A percentile compares a stretch with the other conserved stretches of the same genome.
These are phyloP conservation scores for Venturiaceae sp. DNA, from an alignment of 2,329 filamentous ascomycete genomes.

Conservation along the genomic window DNA sequence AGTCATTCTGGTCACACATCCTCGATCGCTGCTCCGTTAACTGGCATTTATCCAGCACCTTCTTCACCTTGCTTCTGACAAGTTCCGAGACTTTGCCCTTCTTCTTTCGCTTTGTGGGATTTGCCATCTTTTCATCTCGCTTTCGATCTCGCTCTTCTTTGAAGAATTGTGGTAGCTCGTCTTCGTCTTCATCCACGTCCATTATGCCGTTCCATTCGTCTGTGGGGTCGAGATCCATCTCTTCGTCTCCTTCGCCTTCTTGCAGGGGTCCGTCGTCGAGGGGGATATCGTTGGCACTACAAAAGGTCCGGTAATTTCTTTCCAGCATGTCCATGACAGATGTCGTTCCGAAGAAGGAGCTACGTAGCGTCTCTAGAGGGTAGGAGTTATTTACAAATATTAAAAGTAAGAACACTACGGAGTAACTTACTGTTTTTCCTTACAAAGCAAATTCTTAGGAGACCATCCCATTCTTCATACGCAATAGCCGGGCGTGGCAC, in stretches of 20 bases:
- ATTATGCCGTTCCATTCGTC: slow-evolving; percentile 39
- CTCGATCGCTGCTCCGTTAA: slow-evolving; percentile 73
- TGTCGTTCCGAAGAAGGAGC: slow-evolving; percentile 69
- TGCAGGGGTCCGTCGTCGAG: slow-evolving; percentile 44
- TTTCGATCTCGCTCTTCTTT: slow-evolving; percentile 49
- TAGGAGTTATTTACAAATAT: too few species aligned
- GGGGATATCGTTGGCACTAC: slow-evolving; percentile 72
- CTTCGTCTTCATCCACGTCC: slow-evolving; percentile 42
- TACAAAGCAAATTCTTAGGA: slow-evolving; percentile 73
- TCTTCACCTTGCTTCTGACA: slow-evolving; percentile 78
- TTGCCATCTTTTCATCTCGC: slow-evolving; percentile 45
- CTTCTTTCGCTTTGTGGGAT: slow-evolving; percentile 52
- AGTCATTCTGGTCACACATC: slow-evolving; percentile 89
- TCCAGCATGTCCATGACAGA: slow-evolving; percentile 77
- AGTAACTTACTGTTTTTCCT: too few species aligned
- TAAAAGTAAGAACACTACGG: too few species aligned
- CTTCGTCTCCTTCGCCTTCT: slow-evolving; percentile 24
- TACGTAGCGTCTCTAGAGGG: slow-evolving; percentile 51
- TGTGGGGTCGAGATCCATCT: slow-evolving; percentile 38
- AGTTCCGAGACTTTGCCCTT: slow-evolving; percentile 73
- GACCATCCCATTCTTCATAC: slow-evolving; percentile 91
- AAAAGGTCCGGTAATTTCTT: slow-evolving; percentile 83
- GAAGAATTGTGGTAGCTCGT: slow-evolving; percentile 74
- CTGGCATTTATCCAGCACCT: slow-evolving; percentile 68
- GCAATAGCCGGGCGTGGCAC: slow-evolving; percentile 75